Evolutionary conservation across 2,329 filamentous ascomycete genomes (phyloP).

Genomic region (Venturiaceae sp.): DNA sequence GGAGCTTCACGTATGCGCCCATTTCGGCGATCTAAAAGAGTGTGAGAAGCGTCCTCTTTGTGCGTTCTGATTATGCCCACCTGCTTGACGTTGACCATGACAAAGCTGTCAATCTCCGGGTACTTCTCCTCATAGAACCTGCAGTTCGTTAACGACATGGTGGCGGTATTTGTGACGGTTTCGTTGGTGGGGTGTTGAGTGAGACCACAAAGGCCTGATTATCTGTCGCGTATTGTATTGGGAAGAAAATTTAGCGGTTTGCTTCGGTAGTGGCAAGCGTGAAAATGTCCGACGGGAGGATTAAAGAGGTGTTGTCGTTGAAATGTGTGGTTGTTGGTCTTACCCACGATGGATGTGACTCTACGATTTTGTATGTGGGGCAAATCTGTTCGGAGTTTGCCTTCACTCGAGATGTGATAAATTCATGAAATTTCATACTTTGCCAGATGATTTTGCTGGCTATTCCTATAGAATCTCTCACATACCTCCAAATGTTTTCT

Average conservation of each 20-base stretch:
- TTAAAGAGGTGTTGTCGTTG: no score
- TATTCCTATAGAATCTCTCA: no score
- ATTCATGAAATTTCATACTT: no score
- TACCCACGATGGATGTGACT: no score
- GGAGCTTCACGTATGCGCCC: slow-evolving; percentile 98
- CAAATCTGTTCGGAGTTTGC: no score
- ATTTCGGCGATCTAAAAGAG: slow-evolving; percentile 82
- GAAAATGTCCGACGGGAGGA: not conserved
- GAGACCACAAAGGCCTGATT: not conserved
- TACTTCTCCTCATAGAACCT: slow-evolving; percentile 98
- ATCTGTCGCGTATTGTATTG: not conserved
- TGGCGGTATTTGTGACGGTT: slow-evolving; percentile 35
- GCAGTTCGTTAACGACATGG: slow-evolving; percentile 91
- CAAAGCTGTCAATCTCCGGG: slow-evolving; percentile 97
- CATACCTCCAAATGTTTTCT: no score
- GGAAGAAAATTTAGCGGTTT: not conserved
- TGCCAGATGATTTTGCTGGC: no score
- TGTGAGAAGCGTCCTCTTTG: not conserved
- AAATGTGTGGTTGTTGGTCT: no score
- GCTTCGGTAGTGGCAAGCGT: not conserved
- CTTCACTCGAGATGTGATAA: no score
- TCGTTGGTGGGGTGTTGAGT: not conserved
- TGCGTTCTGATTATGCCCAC: slow-evolving; percentile 37
- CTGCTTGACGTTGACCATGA: slow-evolving; percentile 99
- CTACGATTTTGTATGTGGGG: no score